Evolutionary conservation across 805 yeast species (phyloP), one percentile per base, ranked within the genome.

Genomic region (Candida yuanshanica): DNA sequence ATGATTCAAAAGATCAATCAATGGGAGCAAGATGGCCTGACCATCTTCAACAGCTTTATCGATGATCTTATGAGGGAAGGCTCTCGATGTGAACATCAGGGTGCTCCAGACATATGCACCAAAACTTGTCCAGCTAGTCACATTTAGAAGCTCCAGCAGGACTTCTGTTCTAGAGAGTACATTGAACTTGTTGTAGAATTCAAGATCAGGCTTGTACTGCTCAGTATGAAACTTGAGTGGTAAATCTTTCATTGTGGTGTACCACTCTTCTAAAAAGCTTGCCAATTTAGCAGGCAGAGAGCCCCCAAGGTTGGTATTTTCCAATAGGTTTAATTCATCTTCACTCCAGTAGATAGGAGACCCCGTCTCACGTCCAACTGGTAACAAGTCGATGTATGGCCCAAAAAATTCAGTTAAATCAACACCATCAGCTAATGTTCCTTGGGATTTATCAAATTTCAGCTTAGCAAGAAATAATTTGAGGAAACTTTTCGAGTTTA

Each of bases 1-100:
- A 62, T 89, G 97, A 53, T 90, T 89, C 41, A 89, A 59, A 20
- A 87, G 62, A 56, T 89, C 97, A 5, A 89, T 64, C 9, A 90
- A 55, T 0, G 97, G 97, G 16, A 88, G 57, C 10, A 90, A 65
- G 70, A 90, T 79, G 8, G 86, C 82, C 37, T 69, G 70, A 4
- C 58, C 60, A 18, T 52, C 53, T 11, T 61, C 52, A 35, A 70
- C 72, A 1, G 53, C 58, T 17, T 59, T 49, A 8, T 59, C 58
- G 4, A 68, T 51, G 5, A 68, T 59, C 27, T 64, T 61, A 40
- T 79, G 75, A 0, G 96, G 96, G 58, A 89, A 89, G 1, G 95
- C 79, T 49, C 97, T 71, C 1, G 95, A 82, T 22, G 83, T 74
- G 47, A 85, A 69, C 13, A 88, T 81, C 23, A 77, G 60, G 20